Evolutionary conservation across 148 eudicot species (phyloP).

Genomic region (Camellia sinensis): DNA sequence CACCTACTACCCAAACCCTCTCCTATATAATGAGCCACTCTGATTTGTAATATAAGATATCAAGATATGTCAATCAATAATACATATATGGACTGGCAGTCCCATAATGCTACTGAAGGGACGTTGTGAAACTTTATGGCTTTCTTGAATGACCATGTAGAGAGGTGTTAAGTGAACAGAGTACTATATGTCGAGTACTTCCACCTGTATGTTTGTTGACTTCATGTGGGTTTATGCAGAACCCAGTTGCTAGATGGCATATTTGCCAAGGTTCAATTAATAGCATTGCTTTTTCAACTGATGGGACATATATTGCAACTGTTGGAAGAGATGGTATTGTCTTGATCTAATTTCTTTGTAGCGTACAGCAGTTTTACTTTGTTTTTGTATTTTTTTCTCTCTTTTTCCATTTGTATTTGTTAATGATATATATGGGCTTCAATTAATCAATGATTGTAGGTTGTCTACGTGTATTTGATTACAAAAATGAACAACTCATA

Average conservation of each 20-base stretch:
- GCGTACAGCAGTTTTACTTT: background rate
- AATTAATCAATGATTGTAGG: slow-evolving; percentile 32
- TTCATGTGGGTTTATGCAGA: slow-evolving; percentile 36
- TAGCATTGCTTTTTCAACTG: slow-evolving; percentile 63
- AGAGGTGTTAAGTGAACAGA: background rate
- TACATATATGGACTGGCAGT: background rate
- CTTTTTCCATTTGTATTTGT: background rate
- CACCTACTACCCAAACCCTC: no score
- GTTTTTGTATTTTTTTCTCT: background rate
- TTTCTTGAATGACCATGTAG: background rate
- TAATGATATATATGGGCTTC: background rate
- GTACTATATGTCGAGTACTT: background rate
- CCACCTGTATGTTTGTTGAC: background rate
- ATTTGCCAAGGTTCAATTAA: slow-evolving; percentile 79
- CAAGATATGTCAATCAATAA: no score
- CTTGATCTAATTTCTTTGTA: slow-evolving; percentile 40
- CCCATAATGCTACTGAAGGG: background rate
- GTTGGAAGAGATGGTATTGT: slow-evolving; percentile 38
- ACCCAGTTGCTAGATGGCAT: slow-evolving; percentile 87
- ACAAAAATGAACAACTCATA: slow-evolving; percentile 51
- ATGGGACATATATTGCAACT: slow-evolving; percentile 56
- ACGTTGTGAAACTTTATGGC: background rate
- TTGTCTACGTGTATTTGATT: slow-evolving; percentile 60
- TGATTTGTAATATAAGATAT: no score
- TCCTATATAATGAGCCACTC: no score